Percentiles rank a stretch among this genome's conserved stretches.
Evolutionary conservation across 2,329 filamentous ascomycete genomes (phyloP).

Genomic region (Trichothecium sympodiale): DNA sequence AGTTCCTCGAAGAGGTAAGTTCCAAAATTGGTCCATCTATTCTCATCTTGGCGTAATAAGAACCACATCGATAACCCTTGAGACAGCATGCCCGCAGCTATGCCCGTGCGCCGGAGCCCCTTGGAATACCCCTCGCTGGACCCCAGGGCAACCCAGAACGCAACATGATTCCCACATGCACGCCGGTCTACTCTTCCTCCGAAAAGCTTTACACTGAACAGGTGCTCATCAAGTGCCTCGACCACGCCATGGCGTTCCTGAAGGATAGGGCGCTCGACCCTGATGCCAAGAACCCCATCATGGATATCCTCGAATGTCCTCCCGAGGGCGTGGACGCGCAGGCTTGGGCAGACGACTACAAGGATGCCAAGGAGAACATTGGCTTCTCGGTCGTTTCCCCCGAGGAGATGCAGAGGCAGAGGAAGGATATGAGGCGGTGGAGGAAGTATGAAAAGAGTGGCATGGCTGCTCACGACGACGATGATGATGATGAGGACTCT

Average conservation of each 20-base stretch:
- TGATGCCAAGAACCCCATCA: constrained; percentile 27
- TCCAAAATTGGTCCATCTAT: background rate
- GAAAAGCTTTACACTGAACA: constrained; percentile 47
- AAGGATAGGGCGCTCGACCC: constrained; percentile 35
- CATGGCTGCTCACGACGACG: constrained; percentile 11
- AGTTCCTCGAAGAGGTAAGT: constrained; percentile 41
- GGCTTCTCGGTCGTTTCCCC: constrained; percentile 10
- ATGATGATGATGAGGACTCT: constrained; percentile 10
- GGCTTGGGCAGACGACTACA: constrained; percentile 16
- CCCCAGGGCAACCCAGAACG: constrained; percentile 34
- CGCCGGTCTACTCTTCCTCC: constrained; percentile 59
- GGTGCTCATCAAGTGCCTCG: constrained; percentile 46
- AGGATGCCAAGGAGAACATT: constrained; percentile 17
- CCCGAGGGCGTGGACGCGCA: constrained; percentile 3
- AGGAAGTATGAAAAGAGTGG: constrained; percentile 17
- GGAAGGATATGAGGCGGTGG: constrained; percentile 15
- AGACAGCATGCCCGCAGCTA: constrained; percentile 50
- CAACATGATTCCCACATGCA: constrained; percentile 39
- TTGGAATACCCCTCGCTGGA: constrained; percentile 42
- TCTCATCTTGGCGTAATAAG: constrained; percentile 11
- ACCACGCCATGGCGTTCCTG: constrained; percentile 49
- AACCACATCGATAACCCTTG: too few relatives aligned
- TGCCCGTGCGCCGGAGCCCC: constrained; percentile 36
- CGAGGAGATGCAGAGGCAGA: constrained; percentile 11
- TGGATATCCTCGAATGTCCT: constrained; percentile 13